Base-by-base conservation (phyloP, 345 rosid species). In the Eucalyptus urophylla region DNA sequence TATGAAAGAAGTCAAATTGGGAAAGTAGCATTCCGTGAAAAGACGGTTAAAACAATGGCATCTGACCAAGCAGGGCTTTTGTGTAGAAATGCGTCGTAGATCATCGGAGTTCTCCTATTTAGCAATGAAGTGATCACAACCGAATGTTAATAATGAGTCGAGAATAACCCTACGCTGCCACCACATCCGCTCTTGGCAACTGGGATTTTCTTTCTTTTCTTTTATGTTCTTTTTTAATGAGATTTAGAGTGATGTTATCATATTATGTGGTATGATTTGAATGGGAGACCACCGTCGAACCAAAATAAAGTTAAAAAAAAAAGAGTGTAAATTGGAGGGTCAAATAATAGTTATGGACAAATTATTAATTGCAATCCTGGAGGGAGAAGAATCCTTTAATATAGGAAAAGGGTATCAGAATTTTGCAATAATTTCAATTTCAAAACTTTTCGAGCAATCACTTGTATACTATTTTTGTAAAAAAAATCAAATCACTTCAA, bases 381-480 rank as follows among this genome's bases (percentile, higher is more conserved):
- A 29, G 69, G 8, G 69, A 62, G 15, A 62, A 62, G 8, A 27
- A 62, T 62, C 33, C 7, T 56, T 56, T 56, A 11, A 62, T 60
- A 25, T 60, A 14, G 31, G 33, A 62, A 27, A 62, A 62, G 3
- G 31, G 6, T 14, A 29, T 12, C 8, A 27, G 16, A 19, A 19
- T 1, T 53, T 53, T 53, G 6, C 27, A 22, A 24, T 24, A 56
- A 56, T 4, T 56, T 56, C 29, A 62, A 29, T 27, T 29, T 27
- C 17, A 14, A 11, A 29, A 62, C 33, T 1, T 62, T 62, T 13
- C 2, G 1, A 27, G 69, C 9, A 0, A 62, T 29, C 1, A 13
- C 16, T 62, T 14, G 5, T 27, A 4, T 13, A 13, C 17, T 27
- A 29, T 15, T 62, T 6, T 62, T 27, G 3, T 60, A 37, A 11